Conservation (phyloP, 805 yeast genomes). For the Tetrapisispora iriomotensis region DNA sequence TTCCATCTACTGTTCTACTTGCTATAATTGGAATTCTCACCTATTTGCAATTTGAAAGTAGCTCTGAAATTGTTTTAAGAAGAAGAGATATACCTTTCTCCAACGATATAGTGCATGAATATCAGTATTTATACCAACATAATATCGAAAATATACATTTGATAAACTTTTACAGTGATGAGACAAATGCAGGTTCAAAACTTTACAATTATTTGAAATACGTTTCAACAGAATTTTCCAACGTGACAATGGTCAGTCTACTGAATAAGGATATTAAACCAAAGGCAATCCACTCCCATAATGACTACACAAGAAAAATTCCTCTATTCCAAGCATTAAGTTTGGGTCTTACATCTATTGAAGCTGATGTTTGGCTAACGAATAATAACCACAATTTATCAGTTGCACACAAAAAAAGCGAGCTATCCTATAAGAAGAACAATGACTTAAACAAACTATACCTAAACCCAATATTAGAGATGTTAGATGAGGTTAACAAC, state of each 20-base stretch:
- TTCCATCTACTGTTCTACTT: too few species aligned
- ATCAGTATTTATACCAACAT: background rate
- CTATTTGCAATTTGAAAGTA: too few species aligned
- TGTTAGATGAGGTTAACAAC: constrained; percentile 41
- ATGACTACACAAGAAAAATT: constrained; percentile 52
- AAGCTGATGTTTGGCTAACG: constrained; percentile 52
- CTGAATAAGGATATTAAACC: constrained; percentile 19
- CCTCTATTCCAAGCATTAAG: constrained; percentile 50
- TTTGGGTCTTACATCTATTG: constrained; percentile 46
- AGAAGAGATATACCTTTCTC: background rate
- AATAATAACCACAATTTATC: constrained; percentile 33
- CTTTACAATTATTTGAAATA: background rate
- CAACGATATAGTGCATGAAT: background rate
- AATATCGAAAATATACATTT: background rate
- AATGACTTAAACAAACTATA: constrained; percentile 41
- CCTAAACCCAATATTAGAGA: constrained; percentile 40
- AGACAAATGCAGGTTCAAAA: background rate
- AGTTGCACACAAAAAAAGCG: constrained; percentile 52
- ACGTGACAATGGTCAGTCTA: background rate
- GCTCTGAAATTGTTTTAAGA: too few species aligned
- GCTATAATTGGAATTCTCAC: too few species aligned
- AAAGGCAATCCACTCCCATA: constrained; percentile 48
- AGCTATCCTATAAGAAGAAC: constrained; percentile 32
- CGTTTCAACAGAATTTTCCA: background rate
- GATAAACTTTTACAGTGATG: background rate